These are phyloP conservation scores for Colletotrichum sp. DNA, from an alignment of 2,329 filamentous ascomycete species.

Conservation along the genomic window DNA sequence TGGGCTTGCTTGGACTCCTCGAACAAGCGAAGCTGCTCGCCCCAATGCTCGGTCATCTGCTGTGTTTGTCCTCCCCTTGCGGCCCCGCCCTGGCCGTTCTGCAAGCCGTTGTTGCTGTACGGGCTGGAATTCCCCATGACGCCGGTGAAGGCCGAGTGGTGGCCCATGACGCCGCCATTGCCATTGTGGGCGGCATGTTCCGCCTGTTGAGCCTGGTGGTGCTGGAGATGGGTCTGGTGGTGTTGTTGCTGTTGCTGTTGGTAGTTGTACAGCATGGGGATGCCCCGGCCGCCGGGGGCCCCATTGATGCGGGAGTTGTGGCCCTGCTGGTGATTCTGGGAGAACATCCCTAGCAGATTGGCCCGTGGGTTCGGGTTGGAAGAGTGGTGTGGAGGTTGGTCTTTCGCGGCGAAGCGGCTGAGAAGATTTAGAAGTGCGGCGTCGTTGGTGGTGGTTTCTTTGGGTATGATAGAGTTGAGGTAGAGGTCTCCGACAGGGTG, in stretches of 20 bases:
- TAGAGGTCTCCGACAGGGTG: slow-evolving; percentile 63
- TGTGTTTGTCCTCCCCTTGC: slow-evolving; percentile 56
- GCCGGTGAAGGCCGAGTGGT: slow-evolving; percentile 67
- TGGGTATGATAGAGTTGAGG: slow-evolving; percentile 40
- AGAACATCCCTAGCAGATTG: slow-evolving; percentile 67
- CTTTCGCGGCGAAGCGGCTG: slow-evolving; percentile 33
- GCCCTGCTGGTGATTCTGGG: slow-evolving; percentile 73
- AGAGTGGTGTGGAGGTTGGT: slow-evolving; percentile 24
- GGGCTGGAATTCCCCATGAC: slow-evolving; percentile 69
- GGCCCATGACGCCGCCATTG: slow-evolving; percentile 59
- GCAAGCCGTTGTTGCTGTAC: slow-evolving; percentile 58
- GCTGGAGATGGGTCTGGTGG: slow-evolving; percentile 69
- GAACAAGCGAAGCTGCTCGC: slow-evolving; percentile 81
- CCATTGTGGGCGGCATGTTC: slow-evolving; percentile 60
- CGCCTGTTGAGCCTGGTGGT: slow-evolving; percentile 64
- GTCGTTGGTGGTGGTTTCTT: slow-evolving; percentile 53
- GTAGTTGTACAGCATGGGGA: slow-evolving; percentile 73
- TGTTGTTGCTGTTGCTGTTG: slow-evolving; percentile 66
- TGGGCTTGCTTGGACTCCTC: slow-evolving; percentile 77
- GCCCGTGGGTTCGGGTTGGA: slow-evolving; percentile 26
- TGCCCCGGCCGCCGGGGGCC: slow-evolving; percentile 62
- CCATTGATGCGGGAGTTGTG: slow-evolving; percentile 80
- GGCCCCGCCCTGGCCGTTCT: slow-evolving; percentile 60
- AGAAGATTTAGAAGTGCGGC: slow-evolving; percentile 38
- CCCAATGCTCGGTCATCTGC: slow-evolving; percentile 76